Evolutionary conservation across 2,329 filamentous ascomycete species (phyloP).

Genomic region (Pseudocercospora vitis): DNA sequence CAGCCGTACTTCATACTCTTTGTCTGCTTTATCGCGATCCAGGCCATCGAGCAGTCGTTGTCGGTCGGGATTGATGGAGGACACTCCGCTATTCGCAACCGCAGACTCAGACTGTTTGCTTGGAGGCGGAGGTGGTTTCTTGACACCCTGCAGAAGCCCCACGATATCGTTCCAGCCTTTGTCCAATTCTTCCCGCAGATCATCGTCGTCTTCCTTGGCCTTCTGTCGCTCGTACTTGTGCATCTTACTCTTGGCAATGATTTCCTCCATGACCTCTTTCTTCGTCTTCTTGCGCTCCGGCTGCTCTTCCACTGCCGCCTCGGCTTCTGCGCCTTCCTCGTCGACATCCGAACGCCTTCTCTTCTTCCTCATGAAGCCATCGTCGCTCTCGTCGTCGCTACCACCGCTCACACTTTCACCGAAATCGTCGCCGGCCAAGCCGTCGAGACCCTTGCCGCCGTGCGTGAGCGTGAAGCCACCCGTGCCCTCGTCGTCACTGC

Average conservation of each 20-base stretch:
- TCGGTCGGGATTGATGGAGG: constrained; percentile 60
- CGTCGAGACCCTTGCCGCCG: constrained; percentile 64
- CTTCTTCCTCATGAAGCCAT: constrained; percentile 41
- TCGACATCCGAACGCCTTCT: constrained; percentile 54
- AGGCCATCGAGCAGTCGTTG: constrained; percentile 60
- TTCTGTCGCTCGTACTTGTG: constrained; percentile 94
- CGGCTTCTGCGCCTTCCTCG: constrained; percentile 54
- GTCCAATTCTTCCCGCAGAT: constrained; percentile 79
- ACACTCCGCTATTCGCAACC: constrained; percentile 40
- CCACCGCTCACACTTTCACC: constrained; percentile 42
- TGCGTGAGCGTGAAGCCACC: constrained; percentile 66
- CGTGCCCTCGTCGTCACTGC: constrained; percentile 63
- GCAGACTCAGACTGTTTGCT: constrained; percentile 28
- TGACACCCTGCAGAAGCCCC: constrained; percentile 63
- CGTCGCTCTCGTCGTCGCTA: constrained; percentile 34
- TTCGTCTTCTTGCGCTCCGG: constrained; percentile 91
- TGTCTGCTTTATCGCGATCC: constrained; percentile 70
- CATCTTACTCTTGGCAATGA: constrained; percentile 94
- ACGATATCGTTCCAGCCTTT: constrained; percentile 78
- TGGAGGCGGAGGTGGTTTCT: constrained; percentile 43
- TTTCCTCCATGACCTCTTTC: constrained; percentile 95
- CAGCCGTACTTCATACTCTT: constrained; percentile 82
- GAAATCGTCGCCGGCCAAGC: constrained; percentile 77
- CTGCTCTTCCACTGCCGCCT: constrained; percentile 53
- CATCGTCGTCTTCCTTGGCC: constrained; percentile 89